These are phyloP conservation scores for Ophiostoma sp. DNA, from an alignment of 2,329 filamentous ascomycete genomes.

Conservation along the genomic window DNA sequence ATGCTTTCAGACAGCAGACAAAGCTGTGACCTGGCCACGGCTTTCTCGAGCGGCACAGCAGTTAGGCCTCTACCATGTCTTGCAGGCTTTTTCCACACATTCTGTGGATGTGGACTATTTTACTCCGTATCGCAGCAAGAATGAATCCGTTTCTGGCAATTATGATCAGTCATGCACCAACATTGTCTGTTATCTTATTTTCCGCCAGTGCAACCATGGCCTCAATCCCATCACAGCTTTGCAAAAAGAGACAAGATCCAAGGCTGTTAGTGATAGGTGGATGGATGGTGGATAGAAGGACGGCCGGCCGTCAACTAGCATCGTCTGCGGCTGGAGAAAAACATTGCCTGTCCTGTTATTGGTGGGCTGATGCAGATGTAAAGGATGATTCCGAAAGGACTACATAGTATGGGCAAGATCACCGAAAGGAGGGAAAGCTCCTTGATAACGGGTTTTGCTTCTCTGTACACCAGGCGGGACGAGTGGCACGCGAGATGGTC, in stretches of 20 bases:
- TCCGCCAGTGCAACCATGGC: background rate
- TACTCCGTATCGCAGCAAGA: background rate
- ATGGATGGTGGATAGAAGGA: background rate
- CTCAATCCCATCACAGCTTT: background rate
- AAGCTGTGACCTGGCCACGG: background rate
- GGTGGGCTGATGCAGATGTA: background rate
- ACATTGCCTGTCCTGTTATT: background rate
- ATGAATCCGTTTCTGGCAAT: background rate
- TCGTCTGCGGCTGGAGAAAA: constrained; percentile 2
- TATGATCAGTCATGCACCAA: background rate
- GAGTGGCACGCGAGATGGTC: too few species aligned
- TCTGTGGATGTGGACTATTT: background rate
- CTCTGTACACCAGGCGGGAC: background rate
- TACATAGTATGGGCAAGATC: background rate
- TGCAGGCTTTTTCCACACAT: background rate
- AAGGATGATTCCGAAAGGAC: background rate
- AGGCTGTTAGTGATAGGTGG: background rate
- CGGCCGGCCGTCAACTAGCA: background rate
- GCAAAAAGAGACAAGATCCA: background rate
- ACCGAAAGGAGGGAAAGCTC: constrained; percentile 2
- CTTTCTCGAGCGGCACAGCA: background rate
- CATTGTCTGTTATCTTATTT: background rate
- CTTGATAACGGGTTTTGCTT: background rate
- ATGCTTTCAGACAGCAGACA: background rate
- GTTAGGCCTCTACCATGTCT: background rate